Conservation (phyloP, 2,329 filamentous ascomycete genomes). For the Apiospora sp. region DNA sequence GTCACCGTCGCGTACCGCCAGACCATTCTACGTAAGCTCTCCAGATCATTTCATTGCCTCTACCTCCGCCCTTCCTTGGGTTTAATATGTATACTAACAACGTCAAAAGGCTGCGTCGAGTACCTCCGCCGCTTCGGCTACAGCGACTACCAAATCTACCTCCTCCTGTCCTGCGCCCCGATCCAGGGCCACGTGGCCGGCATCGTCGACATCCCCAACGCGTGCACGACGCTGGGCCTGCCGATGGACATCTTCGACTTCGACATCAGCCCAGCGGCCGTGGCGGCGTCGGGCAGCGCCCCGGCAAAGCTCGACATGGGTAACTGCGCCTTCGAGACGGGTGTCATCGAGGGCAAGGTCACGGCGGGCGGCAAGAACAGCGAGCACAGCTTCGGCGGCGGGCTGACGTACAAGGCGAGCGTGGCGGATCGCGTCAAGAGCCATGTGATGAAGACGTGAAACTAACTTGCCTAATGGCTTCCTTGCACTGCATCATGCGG, state of each 20-base stretch:
- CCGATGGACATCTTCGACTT: slow-evolving; percentile 97
- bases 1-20: slow-evolving; percentile 87
- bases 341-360: slow-evolving; percentile 53
- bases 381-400: slow-evolving; percentile 58
- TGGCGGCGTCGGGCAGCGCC: slow-evolving; percentile 43
- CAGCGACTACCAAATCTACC: slow-evolving; percentile 80
- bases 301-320: slow-evolving; percentile 69
- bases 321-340: slow-evolving; percentile 70
- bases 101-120: slow-evolving; percentile 69
- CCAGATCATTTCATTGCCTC: not conserved
- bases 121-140: slow-evolving; percentile 80
- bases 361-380: slow-evolving; percentile 55
- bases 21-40: slow-evolving; percentile 66
- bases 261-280: slow-evolving; percentile 74
- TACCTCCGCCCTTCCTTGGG: too few relatives aligned
- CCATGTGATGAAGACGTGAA: slow-evolving; percentile 30
- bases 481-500: not conserved
- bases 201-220: slow-evolving; percentile 90
- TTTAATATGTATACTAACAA: not conserved
- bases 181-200: slow-evolving; percentile 89
- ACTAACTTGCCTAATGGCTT: not conserved
- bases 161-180: slow-evolving; percentile 85
- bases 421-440: slow-evolving; percentile 34
- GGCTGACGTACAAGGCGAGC: slow-evolving; percentile 54
- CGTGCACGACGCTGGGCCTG: slow-evolving; percentile 85